These are phyloP conservation scores for Didymosphaeria variabile DNA, from an alignment of 2,329 filamentous ascomycete genomes.

Conservation along the genomic window DNA sequence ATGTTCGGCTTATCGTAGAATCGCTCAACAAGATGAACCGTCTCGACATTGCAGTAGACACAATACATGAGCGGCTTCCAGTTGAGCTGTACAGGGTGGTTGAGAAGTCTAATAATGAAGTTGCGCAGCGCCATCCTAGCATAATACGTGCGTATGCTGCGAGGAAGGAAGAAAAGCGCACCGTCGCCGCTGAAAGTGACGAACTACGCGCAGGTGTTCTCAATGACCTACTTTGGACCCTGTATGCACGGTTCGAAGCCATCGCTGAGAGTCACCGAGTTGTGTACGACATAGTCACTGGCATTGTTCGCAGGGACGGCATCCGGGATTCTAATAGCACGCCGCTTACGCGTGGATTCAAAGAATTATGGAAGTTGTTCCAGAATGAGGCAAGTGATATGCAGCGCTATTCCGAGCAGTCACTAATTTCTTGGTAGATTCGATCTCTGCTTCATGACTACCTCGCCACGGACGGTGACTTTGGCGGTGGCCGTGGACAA, in stretches of 20 bases:
- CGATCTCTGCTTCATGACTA: constrained; percentile 94
- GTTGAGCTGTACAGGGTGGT: constrained; percentile 94
- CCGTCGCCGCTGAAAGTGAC: constrained; percentile 67
- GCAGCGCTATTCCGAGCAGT: neutral
- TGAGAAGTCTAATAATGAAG: constrained; percentile 92
- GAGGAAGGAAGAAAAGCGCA: constrained; percentile 69
- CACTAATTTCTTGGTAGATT: constrained; percentile 61
- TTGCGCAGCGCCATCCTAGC: constrained; percentile 91
- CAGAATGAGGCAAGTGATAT: constrained; percentile 77
- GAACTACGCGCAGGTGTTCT: constrained; percentile 85
- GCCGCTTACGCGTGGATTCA: constrained; percentile 85
- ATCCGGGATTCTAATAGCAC: constrained; percentile 61
- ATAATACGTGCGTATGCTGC: constrained; percentile 65
- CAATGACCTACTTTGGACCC: constrained; percentile 87
- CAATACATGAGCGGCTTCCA: constrained; percentile 89
- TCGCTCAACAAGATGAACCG: constrained; percentile 88
- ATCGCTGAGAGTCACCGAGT: constrained; percentile 96
- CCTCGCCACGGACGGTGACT: constrained; percentile 88
- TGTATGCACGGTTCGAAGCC: constrained; percentile 96
- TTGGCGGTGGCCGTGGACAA: constrained; percentile 63
- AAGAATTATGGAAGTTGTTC: constrained; percentile 96
- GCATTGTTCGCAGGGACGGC: constrained; percentile 84
- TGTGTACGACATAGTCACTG: constrained; percentile 89
- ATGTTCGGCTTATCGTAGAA: constrained; percentile 87
- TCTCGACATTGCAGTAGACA: constrained; percentile 85